Base-by-base conservation (phyloP, 495 filamentous ascomycete genomes). In the Baudoinia panamericana region DNA sequence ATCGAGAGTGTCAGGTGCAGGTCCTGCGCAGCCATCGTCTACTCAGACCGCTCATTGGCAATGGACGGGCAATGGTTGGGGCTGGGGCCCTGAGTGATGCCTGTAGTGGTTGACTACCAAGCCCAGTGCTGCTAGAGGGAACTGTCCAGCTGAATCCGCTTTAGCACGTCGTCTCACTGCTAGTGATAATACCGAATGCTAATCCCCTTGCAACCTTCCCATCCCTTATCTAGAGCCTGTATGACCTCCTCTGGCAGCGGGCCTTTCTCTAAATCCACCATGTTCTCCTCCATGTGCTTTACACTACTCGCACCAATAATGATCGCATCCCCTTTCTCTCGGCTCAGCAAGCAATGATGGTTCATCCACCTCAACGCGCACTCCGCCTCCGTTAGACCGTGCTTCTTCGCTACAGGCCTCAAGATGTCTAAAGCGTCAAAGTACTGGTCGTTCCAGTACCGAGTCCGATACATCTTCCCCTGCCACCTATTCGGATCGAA, bases 361-460 rank as follows among this genome's bases (percentile, higher is more conserved):
- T 33, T 57, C 33, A 67, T 51, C 69, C 69, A 73, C 28, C 69
- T 42, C 36, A 70, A 45, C 6, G 68, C 69, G 40, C 60, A 60
- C 50, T 71, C 65, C 8, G 59, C 55, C 23, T 57, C 48, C 1
- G 62, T 66, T 20, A 73, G 41, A 1, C 59, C 58, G 31, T 64
- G 56, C 48, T 67, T 64, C 41, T 60, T 55, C 7, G 60, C 66
- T 11, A 60, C 62, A 2, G 59, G 59, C 16, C 63, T 48, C 23
- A 73, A 43, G 10, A 66, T 50, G 32, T 70, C 63, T 16, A 71
- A 33, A 0, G 68, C 68, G 33, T 63, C 62, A 37, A 68, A 69
- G 38, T 67, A 67, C 10, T 45, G 51, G 25, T 63, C 58, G 24
- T 66, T 65, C 59, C 63, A 71, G 43, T 71, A 71, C 5, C 63